Base-by-base conservation (phyloP, 805 yeast genomes). In the Metschnikowia kofuensis region DNA sequence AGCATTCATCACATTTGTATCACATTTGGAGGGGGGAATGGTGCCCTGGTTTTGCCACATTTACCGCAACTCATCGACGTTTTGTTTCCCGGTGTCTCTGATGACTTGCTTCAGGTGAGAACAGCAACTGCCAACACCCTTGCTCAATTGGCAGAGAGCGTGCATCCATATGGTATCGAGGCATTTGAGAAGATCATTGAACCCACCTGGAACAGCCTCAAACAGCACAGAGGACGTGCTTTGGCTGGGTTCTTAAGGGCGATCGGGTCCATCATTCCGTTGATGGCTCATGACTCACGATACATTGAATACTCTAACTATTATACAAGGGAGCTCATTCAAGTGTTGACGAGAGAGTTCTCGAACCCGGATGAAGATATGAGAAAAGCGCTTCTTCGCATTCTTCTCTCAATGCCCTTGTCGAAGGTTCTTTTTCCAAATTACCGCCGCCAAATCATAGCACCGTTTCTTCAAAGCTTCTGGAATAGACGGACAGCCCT, bases 161-260 rank as follows among this genome's bases (percentile, higher is more conserved):
- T 89, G 4, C 74, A 80, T 21, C 98, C 98, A 0, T 89, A 86
- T 66, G 99, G 98, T 40, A 85, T 88, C 47, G 97, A 89, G 58
- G 82, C 92, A 0, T 91, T 92, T 63, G 95, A 90, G 57, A 67
- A 68, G 0, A 74, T 84, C 0, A 61, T 92, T 34, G 92, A 87
- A 47, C 87, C 89, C 0, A 68, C 89, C 6, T 90, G 97, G 96
- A 67, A 71, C 10, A 97, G 96, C 5, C 77, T 89, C 26, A 77
- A 82, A 40, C 76, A 76, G 36, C 94, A 87, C 53, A 73, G 96
- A 52, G 97, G 97, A 5, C 80, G 82, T 57, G 76, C 83, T 0
- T 72, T 90, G 44, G 86, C 96, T 0, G 82, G 89, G 2, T 89
- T 86, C 60, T 62, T 92, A 52, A 82, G 80, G 59, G 87, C 95